Percentiles rank a stretch among this genome's conserved stretches.
Evolutionary conservation across 768 basidiomycete genomes (phyloP).

Genomic region (Dendrothele bispora): DNA sequence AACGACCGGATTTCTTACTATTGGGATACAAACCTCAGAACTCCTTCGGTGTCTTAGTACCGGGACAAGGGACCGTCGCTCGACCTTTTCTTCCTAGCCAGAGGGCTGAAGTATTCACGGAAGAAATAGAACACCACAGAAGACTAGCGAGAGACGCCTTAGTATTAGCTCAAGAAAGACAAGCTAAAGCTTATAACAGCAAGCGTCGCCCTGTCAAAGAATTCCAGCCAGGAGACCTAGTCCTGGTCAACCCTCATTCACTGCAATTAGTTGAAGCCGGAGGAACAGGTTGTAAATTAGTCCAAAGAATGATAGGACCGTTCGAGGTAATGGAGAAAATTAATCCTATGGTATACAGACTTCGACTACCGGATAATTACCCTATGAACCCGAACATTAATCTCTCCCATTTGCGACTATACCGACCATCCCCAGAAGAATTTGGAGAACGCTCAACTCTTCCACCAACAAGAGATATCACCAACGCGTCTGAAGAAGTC

Average conservation of each 20-base stretch:
- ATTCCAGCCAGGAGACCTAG: constrained; percentile 16
- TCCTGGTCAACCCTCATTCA: constrained; percentile 24
- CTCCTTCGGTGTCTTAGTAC: constrained; percentile 2
- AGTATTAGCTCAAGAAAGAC: constrained; percentile 18
- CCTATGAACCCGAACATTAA: constrained; percentile 24
- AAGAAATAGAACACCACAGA: constrained; percentile 2
- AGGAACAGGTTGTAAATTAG: constrained; percentile 22
- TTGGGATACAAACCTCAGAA: constrained; percentile 24
- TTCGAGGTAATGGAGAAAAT: constrained; percentile 24
- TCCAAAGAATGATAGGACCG: constrained; percentile 20
- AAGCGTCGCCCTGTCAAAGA: constrained; percentile 9
- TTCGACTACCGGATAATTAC: constrained; percentile 20
- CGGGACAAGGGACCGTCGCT: neutral
- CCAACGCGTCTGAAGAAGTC: neutral
- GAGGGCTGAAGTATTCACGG: constrained; percentile 8
- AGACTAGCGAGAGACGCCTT: constrained; percentile 13
- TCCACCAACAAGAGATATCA: neutral
- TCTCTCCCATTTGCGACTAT: constrained; percentile 18
- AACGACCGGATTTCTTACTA: constrained; percentile 26
- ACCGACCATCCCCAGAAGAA: constrained; percentile 6
- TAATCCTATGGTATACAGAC: constrained; percentile 19
- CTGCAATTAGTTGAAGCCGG: constrained; percentile 19
- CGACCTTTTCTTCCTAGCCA: constrained; percentile 10
- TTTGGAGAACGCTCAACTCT: neutral
- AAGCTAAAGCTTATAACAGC: constrained; percentile 19